Evolutionary conservation across 257 asterid species (phyloP).

Genomic region (Galeopsis tetrahit): DNA sequence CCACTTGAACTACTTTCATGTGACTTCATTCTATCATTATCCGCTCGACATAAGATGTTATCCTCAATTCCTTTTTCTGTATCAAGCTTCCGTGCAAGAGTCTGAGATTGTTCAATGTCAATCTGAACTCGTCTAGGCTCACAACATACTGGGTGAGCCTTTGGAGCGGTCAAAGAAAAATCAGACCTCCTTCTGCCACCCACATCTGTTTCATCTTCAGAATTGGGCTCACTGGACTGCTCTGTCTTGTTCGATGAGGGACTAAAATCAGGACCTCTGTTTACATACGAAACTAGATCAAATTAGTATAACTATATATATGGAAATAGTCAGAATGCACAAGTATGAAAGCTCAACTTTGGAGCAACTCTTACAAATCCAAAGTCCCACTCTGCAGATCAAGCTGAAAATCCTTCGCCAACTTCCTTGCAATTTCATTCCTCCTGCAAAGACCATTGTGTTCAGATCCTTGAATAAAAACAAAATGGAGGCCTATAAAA

Average conservation of each 20-base stretch:
- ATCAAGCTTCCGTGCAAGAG: conserved; percentile 86
- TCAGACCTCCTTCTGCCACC: conserved; percentile 72
- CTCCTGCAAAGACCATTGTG: conserved; percentile 59
- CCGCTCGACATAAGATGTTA: conserved; percentile 73
- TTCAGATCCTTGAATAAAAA: conserved; percentile 24
- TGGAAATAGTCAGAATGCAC: neutral
- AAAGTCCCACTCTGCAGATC: conserved; percentile 88
- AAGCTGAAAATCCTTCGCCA: conserved; percentile 81
- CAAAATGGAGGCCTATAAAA: conserved; percentile 22
- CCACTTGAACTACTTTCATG: conserved; percentile 87
- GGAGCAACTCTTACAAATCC: conserved; percentile 68
- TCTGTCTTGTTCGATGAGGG: conserved; percentile 68
- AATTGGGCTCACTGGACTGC: conserved; percentile 70
- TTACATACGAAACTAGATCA: conserved; percentile 35
- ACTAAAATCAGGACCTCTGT: conserved; percentile 81
- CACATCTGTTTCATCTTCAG: conserved; percentile 80
- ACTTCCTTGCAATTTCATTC: conserved; percentile 75
- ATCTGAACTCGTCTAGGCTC: conserved; percentile 77
- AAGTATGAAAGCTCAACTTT: conserved; percentile 15
- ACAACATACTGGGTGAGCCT: conserved; percentile 81
- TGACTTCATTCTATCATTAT: conserved; percentile 78
- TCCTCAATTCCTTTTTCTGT: conserved; percentile 88
- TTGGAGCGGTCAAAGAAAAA: conserved; percentile 66
- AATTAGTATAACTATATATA: conserved; percentile 9
- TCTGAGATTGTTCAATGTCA: conserved; percentile 80